Percentiles rank a stretch among this genome's conserved stretches.
These are phyloP conservation scores for Fraxinus dipetala DNA, from an alignment of 305 asterid species.

Conservation along the genomic window DNA sequence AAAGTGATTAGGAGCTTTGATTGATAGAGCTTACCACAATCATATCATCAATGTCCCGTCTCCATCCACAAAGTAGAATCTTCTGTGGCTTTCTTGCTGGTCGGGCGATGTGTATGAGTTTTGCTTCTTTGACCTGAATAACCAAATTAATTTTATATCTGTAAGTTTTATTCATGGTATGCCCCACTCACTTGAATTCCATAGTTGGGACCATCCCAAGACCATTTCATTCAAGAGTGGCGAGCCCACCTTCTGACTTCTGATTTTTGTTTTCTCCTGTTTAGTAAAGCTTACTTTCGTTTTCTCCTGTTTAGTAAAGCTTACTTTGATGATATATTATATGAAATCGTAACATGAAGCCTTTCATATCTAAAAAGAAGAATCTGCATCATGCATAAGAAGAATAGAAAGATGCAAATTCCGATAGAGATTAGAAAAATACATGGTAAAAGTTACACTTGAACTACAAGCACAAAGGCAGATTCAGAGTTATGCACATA, in stretches of 20 bases:
- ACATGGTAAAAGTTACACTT: background rate
- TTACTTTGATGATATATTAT: background rate
- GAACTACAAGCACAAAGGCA: constrained; percentile 11
- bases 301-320: constrained; percentile 13
- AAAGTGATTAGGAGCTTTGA: constrained; percentile 64
- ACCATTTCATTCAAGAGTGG: constrained; percentile 42
- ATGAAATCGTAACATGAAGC: background rate
- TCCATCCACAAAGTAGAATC: constrained; percentile 98
- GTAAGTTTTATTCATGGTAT: constrained; percentile 59
- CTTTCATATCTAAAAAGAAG: background rate
- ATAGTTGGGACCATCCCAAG: constrained; percentile 40
- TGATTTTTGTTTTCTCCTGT: constrained; percentile 21
- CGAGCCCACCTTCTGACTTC: constrained; percentile 28
- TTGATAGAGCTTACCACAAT: constrained; percentile 82
- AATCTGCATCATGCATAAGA: background rate
- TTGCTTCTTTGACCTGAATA: constrained; percentile 90
- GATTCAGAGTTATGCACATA: constrained; percentile 3
- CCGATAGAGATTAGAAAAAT: background rate
- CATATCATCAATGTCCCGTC: constrained; percentile 98
- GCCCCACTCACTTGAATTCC: constrained; percentile 53
- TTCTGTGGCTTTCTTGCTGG: constrained; percentile 90
- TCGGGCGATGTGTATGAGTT: constrained; percentile 62
- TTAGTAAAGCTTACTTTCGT: background rate
- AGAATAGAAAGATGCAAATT: background rate
- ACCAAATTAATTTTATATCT: constrained; percentile 68